Evolutionary conservation across 2,329 filamentous ascomycete species (phyloP), one percentile per base, ranked within the genome.

Genomic region (Pseudocercospora ulei): DNA sequence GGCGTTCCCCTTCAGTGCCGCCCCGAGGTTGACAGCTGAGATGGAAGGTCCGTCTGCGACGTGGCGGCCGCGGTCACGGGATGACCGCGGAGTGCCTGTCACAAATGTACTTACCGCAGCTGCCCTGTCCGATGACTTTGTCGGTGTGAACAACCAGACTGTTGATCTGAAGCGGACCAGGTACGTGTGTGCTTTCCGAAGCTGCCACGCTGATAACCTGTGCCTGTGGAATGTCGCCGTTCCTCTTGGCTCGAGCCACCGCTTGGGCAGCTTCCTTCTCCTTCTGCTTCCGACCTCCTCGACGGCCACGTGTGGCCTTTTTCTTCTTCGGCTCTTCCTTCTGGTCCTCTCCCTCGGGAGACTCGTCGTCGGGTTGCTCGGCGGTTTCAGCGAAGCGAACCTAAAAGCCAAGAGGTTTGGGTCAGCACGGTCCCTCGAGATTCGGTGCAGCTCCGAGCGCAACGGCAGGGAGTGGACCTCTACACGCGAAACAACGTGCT

Each of bases 51-150:
- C n/a, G n/a, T n/a, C n/a, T n/a, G n/a, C n/a, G n/a, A n/a, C n/a
- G n/a, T n/a, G n/a, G n/a, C n/a, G n/a, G n/a, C n/a, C n/a, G n/a
- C n/a, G n/a, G n/a, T n/a, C n/a, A n/a, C n/a, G n/a, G n/a, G n/a
- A n/a, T n/a, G n/a, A n/a, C n/a, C n/a, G n/a, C n/a, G n/a, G n/a
- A n/a, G n/a, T n/a, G n/a, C n/a, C n/a, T n/a, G n/a, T n/a, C n/a
- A n/a, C n/a, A n/a, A n/a, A n/a, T n/a, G n/a, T n/a, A n/a, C n/a
- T n/a, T n/a, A n/a, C 90, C 90, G 57, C 95, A 93, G 60, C 88
- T 96, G 38, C 90, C 90, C 43, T 84, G 72, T 1, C 77, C 77
- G 24, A 80, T 66, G 11, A 78, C 68, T 18, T 66, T 68, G 50
- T 77, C 71, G 14, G 72, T 76, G 48, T 72, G 67, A 18, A 79